Conservation (phyloP, 306 rosid species). For the Acacia confusa region DNA sequence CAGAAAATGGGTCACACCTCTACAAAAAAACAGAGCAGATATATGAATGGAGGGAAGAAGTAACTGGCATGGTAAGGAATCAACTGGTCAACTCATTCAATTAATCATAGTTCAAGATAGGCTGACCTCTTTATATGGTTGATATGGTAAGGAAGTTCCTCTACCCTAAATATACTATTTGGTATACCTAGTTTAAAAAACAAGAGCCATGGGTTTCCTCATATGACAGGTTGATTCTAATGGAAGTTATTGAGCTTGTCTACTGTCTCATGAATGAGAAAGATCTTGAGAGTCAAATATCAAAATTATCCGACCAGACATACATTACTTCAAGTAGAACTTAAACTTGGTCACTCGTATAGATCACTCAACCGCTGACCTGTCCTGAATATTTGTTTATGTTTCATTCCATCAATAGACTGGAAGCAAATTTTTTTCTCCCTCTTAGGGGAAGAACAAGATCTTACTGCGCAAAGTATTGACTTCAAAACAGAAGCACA, state of each 20-base stretch:
- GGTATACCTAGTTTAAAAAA: background rate
- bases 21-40: slow-evolving; percentile 31
- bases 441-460: background rate
- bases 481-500: slow-evolving; percentile 81
- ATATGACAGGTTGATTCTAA: background rate
- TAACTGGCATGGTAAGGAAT: background rate
- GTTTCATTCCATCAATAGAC: slow-evolving; percentile 14
- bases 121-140: no score
- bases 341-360: background rate
- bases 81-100: background rate
- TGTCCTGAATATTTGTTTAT: background rate
- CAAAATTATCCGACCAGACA: background rate
- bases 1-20: slow-evolving; percentile 94
- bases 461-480: slow-evolving; percentile 80
- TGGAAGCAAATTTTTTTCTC: background rate
- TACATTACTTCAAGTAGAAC: background rate
- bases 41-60: slow-evolving; percentile 26
- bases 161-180: background rate
- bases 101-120: background rate
- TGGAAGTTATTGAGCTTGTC: background rate
- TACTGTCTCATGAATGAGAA: slow-evolving; percentile 17
- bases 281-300: slow-evolving; percentile 8
- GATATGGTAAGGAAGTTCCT: no score
- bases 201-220: background rate
- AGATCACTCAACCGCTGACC: background rate